Evolutionary conservation across 345 rosid genomes (phyloP).

Genomic region (Geranium rotundifolium): DNA sequence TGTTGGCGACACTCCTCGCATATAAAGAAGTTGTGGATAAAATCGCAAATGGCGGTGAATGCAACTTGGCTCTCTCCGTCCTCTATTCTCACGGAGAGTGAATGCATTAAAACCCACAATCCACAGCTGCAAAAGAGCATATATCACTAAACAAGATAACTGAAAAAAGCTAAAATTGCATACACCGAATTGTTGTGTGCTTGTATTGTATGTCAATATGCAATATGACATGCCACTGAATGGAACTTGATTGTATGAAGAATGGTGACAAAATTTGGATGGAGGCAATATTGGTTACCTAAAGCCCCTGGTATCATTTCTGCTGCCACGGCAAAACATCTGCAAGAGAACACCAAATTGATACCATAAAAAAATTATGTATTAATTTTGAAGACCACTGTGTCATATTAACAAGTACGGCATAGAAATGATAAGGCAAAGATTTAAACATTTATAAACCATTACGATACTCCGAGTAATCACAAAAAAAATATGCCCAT

Average conservation of each 20-base stretch:
- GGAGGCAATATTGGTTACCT: slow-evolving; percentile 33
- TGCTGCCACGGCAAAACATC: slow-evolving; percentile 97
- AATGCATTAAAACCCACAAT: slow-evolving; percentile 89
- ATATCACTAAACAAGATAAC: background rate
- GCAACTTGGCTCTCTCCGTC: slow-evolving; percentile 87
- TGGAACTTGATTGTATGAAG: no score
- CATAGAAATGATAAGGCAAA: no score
- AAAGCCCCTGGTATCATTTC: slow-evolving; percentile 87
- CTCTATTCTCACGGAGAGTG: slow-evolving; percentile 77
- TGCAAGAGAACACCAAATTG: slow-evolving; percentile 26
- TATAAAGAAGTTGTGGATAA: slow-evolving; percentile 76
- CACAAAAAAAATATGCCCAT: no score
- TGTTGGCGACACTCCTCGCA: slow-evolving; percentile 95
- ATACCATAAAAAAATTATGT: background rate
- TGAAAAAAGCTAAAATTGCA: background rate
- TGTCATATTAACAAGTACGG: background rate
- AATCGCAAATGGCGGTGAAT: slow-evolving; percentile 68
- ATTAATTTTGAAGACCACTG: background rate
- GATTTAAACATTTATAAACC: no score
- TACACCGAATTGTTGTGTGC: no score
- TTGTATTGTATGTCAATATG: no score
- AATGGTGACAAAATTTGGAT: no score
- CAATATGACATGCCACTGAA: no score
- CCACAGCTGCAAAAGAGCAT: slow-evolving; percentile 62
- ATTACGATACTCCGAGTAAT: no score